Conservation (phyloP, 176 grass and related monocot genomes). For the Alloteropsis semialata region DNA sequence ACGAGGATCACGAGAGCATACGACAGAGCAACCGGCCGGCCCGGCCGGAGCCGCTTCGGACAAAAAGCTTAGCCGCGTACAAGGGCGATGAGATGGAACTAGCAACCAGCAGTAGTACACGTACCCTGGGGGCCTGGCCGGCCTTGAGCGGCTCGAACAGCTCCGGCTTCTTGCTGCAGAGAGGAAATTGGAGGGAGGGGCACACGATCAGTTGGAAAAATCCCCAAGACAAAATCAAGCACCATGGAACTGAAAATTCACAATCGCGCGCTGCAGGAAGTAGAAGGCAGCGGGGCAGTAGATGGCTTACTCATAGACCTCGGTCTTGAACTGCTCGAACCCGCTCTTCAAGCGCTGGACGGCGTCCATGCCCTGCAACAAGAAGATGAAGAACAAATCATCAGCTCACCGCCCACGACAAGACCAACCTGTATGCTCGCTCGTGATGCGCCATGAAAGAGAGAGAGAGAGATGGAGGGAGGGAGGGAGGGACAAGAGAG, state of each 20-base stretch:
- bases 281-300: no score
- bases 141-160: slow-evolving; percentile 65
- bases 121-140: slow-evolving; percentile 73
- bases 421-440: background rate
- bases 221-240: background rate
- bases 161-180: slow-evolving; percentile 73
- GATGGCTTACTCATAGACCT: slow-evolving; percentile 67
- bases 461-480: background rate
- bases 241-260: background rate
- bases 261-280: no score
- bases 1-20: background rate
- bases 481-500: background rate
- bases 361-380: slow-evolving; percentile 63
- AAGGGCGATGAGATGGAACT: background rate
- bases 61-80: background rate
- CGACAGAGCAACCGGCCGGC: background rate
- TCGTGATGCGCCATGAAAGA: background rate
- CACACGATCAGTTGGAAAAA: background rate
- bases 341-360: slow-evolving; percentile 63
- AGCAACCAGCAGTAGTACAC: background rate
- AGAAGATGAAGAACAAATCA: background rate
- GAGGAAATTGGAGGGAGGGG: background rate
- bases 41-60: background rate
- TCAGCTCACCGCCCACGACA: background rate
- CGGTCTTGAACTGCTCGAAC: slow-evolving; percentile 78